These are phyloP conservation scores for Didymella glomerata DNA, from an alignment of 2,329 filamentous ascomycete genomes.

Conservation along the genomic window DNA sequence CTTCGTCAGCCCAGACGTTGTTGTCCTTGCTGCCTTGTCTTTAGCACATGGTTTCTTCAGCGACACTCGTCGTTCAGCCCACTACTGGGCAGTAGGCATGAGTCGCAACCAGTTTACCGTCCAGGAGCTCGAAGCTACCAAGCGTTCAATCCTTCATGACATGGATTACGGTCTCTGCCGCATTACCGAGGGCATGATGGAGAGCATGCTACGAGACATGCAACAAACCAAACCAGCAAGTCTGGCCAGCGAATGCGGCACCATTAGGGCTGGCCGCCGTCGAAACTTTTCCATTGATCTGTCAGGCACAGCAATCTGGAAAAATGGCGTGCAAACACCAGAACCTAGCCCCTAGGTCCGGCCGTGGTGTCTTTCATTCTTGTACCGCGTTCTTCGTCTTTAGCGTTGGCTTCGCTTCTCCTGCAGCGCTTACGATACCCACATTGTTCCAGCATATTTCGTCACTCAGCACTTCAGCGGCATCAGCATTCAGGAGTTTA, in stretches of 20 bases:
- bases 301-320: constrained; percentile 43
- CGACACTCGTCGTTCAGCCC: constrained; percentile 41
- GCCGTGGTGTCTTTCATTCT: constrained; percentile 5
- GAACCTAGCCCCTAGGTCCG: constrained; percentile 49
- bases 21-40: constrained; percentile 48
- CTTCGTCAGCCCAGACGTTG: constrained; percentile 42
- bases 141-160: constrained; percentile 45
- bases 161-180: constrained; percentile 50
- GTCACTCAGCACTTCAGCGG: constrained; percentile 14
- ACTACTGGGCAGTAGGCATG: constrained; percentile 47
- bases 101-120: constrained; percentile 35
- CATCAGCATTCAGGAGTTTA: constrained; percentile 18
- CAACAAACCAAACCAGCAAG: constrained; percentile 24
- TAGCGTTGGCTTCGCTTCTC: constrained; percentile 12
- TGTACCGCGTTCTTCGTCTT: constrained; percentile 1
- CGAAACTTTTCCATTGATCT: constrained; percentile 40
- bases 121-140: constrained; percentile 46
- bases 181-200: constrained; percentile 46
- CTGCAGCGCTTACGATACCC: constrained; percentile 32
- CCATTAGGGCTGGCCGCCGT: constrained; percentile 27
- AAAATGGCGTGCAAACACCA: constrained; percentile 48
- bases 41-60: constrained; percentile 48
- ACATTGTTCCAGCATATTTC: constrained; percentile 22
- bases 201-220: constrained; percentile 44
- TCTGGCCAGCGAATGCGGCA: constrained; percentile 10